phyloP scores from a whole-genome alignment of 306 rosid genomes.

The Pueraria montana region DNA sequence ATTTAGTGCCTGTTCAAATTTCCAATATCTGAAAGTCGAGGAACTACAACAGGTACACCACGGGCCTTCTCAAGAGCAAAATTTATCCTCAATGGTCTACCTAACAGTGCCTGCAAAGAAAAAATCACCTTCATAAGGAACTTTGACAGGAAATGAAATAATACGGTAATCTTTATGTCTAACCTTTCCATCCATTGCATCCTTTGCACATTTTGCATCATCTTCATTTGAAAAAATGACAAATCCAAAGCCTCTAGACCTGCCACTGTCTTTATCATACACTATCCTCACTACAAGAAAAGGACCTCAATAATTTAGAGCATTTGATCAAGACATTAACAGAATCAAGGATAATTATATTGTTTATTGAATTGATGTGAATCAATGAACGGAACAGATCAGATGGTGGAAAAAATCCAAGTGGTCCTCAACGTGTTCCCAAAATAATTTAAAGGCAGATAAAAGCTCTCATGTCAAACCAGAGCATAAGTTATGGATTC shows the following conservation, averaged over 20 bases:
- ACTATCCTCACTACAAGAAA: slow-evolving; percentile 68
- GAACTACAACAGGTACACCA: slow-evolving; percentile 82
- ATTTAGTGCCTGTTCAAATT: slow-evolving; percentile 32
- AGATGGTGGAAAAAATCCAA: not conserved
- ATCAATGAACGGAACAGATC: not conserved
- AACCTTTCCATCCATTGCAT: slow-evolving; percentile 97
- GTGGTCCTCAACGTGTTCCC: not conserved
- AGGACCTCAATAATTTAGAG: slow-evolving; percentile 21
- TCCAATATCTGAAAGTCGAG: slow-evolving; percentile 65
- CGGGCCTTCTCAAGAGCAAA: slow-evolving; percentile 83
- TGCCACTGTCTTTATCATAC: slow-evolving; percentile 87
- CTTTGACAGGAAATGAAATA: not conserved
- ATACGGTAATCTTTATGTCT: slow-evolving; percentile 20
- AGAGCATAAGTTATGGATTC: not conserved
- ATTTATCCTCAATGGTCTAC: slow-evolving; percentile 82
- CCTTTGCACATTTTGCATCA: slow-evolving; percentile 78
- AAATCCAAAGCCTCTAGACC: slow-evolving; percentile 95
- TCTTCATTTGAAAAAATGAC: slow-evolving; percentile 74
- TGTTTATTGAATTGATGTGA: not conserved
- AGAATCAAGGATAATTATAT: not conserved
- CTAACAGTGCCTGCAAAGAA: slow-evolving; percentile 77
- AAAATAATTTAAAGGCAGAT: not conserved
- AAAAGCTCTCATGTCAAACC: not conserved
- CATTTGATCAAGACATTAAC: not conserved
- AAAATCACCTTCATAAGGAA: slow-evolving; percentile 40